Base-by-base conservation (phyloP, 2,329 filamentous ascomycete species). In the Tolypocladium sp. region DNA sequence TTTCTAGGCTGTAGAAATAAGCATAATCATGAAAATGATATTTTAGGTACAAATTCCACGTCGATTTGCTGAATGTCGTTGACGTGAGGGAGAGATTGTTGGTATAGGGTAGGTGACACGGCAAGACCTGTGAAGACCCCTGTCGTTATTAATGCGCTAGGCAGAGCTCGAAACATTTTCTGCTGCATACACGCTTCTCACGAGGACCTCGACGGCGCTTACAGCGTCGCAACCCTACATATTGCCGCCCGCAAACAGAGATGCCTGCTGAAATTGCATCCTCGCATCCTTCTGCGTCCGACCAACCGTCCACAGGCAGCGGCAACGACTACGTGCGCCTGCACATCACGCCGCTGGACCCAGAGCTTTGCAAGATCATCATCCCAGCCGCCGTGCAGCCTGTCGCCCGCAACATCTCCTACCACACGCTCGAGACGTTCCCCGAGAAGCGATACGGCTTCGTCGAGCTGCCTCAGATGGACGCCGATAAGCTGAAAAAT, bases 371-470 rank as follows among this genome's bases (percentile, higher is more conserved):
- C 59, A 81, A 83, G 59, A 79, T 88, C 55, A 83, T 95, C 61
- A 74, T 99, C 55, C 86, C 90, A 27, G 79, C 87, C 1, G 82
- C 87, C 1, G 70, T 90, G 17, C 82, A 85, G 41, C 79, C 85
- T 17, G 77, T 78, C 53, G 91, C 90, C 25, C 85, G 85, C 62
- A 90, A 92, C 70, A 83, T 97, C 57, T 96, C 92, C n/a, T 97
- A 88, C 75, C 93, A 97, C 74, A 79, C 80, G 6, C 76, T 97
- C 64, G 84, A 91, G 69, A 92, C 92, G 0, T 96, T 96, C 63
- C 93, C 93, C 17, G 94, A 99, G 64, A 89, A 85, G 70, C 87
- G 84, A 57, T 99, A 91, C 84, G 94, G 93, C 59, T 99, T 90
- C 75, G 79, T 97, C 61, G 92, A 95, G 54, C 76, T 99, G 42